Percentiles rank a stretch among this genome's conserved stretches.
Conservation (phyloP, 192 early-diverging fungal genomes). For the Coemansia sp. region DNA sequence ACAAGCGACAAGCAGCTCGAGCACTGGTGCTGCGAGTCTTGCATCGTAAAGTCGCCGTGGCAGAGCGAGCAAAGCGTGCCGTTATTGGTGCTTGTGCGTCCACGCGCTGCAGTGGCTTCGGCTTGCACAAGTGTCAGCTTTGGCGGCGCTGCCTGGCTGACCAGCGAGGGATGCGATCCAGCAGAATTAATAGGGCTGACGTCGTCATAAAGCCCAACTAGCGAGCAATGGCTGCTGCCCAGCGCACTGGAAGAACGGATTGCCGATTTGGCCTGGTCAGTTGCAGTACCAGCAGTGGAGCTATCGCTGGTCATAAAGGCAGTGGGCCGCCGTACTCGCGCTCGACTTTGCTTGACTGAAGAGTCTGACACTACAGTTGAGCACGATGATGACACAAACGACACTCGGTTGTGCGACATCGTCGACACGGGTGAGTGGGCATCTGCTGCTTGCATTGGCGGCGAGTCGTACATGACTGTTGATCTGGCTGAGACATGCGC, state of each 20-base stretch:
- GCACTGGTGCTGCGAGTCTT: conserved; percentile 46
- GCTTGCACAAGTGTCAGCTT: conserved; percentile 46
- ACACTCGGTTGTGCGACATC: conserved; percentile 41
- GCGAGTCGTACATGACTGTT: conserved; percentile 43
- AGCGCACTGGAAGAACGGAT: not conserved
- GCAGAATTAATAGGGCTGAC: not conserved
- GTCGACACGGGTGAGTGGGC: conserved; percentile 35
- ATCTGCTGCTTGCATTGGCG: conserved; percentile 13
- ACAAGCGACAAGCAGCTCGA: conserved; percentile 44
- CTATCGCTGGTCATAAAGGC: conserved; percentile 19
- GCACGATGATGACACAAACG: conserved; percentile 50
- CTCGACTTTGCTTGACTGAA: conserved; percentile 7
- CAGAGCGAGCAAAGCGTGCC: conserved; percentile 50
- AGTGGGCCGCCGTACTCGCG: conserved; percentile 19
- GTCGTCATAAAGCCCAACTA: conserved; percentile 32
- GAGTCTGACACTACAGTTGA: conserved; percentile 46
- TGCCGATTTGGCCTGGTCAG: not conserved
- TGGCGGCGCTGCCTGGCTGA: conserved; percentile 44
- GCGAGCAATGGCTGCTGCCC: conserved; percentile 31
- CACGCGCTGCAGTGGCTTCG: conserved; percentile 30
- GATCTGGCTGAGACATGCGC: conserved; percentile 28
- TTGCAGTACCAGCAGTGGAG: not conserved
- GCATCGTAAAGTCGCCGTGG: conserved; percentile 40
- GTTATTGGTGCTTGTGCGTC: conserved; percentile 10
- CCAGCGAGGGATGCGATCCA: conserved; percentile 25